A percentile compares a stretch with the other conserved stretches of the same genome.
phyloP scores from a whole-genome alignment of 257 asterid genomes.

The Rauvolfia tetraphylla region DNA sequence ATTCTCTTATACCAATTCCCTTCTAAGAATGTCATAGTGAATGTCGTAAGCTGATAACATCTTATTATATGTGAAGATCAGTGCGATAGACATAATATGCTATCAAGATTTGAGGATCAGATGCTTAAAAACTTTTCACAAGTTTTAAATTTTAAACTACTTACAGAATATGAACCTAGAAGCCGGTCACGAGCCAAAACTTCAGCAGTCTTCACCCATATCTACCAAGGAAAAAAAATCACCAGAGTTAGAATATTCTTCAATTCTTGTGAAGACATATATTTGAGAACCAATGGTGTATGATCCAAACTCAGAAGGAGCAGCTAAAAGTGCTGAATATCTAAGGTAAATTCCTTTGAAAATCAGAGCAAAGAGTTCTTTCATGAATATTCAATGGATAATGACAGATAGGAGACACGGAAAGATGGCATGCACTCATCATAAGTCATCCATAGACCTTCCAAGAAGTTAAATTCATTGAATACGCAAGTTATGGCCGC shows the following conservation, averaged over 20 bases:
- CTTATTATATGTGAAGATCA: background rate
- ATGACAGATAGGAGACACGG: background rate
- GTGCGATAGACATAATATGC: no score
- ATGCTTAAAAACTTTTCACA: background rate
- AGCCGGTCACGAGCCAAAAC: constrained; percentile 93
- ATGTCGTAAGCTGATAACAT: background rate
- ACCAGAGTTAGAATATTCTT: background rate
- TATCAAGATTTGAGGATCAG: background rate
- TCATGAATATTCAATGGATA: background rate
- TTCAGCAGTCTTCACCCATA: constrained; percentile 95
- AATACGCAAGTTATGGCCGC: background rate
- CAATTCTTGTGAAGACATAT: background rate
- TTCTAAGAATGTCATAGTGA: background rate
- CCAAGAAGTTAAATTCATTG: background rate
- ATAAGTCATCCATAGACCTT: background rate
- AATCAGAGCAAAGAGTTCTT: background rate
- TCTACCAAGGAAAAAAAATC: constrained; percentile 35
- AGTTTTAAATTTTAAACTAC: constrained; percentile 19
- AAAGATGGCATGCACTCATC: background rate
- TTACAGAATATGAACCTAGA: constrained; percentile 82
- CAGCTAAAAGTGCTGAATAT: background rate
- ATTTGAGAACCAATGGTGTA: background rate
- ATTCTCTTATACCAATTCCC: background rate
- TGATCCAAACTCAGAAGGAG: background rate
- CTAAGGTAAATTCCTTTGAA: background rate